Conservation (phyloP, 1,139 yeast species). For the Kurtzmaniella quercitrusa region DNA sequence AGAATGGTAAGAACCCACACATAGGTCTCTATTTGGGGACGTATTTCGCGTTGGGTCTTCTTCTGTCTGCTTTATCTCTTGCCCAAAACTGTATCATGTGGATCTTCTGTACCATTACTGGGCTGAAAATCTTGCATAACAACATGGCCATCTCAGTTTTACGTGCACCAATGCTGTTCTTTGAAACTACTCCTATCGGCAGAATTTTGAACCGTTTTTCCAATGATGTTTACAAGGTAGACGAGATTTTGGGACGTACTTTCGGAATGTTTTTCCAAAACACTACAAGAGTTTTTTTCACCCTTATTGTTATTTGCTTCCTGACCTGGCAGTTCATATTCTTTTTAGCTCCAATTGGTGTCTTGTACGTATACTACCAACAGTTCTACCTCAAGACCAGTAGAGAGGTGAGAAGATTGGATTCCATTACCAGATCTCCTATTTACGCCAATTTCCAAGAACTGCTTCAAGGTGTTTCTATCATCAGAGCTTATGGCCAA, state of each 20-base stretch:
- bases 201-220: conserved; percentile 91
- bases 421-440: conserved; percentile 90
- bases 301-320: conserved; percentile 74
- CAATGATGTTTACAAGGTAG: conserved; percentile 88
- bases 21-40: conserved; percentile 67
- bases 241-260: conserved; percentile 80
- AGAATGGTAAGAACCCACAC: conserved; percentile 65
- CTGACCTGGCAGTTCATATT: conserved; percentile 87
- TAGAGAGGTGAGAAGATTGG: conserved; percentile 91
- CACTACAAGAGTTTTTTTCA: conserved; percentile 69
- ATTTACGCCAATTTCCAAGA: conserved; percentile 97
- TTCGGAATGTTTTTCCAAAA: conserved; percentile 80
- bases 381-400: conserved; percentile 86
- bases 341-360: conserved; percentile 64
- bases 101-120: conserved; percentile 81
- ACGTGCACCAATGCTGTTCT: conserved; percentile 94
- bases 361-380: conserved; percentile 79
- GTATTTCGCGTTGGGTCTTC: conserved; percentile 65
- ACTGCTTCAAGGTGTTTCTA: conserved; percentile 82
- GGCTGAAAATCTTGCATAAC: conserved; percentile 74
- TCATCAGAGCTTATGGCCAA: conserved; percentile 87
- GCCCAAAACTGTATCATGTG: conserved; percentile 69
- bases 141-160: conserved; percentile 76
- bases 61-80: conserved; percentile 56
- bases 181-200: conserved; percentile 96